Percentiles rank a stretch among this genome's conserved stretches.
Conservation (phyloP, 371 early-diverging fungal genomes). For the Apophysomyces variabilis region DNA sequence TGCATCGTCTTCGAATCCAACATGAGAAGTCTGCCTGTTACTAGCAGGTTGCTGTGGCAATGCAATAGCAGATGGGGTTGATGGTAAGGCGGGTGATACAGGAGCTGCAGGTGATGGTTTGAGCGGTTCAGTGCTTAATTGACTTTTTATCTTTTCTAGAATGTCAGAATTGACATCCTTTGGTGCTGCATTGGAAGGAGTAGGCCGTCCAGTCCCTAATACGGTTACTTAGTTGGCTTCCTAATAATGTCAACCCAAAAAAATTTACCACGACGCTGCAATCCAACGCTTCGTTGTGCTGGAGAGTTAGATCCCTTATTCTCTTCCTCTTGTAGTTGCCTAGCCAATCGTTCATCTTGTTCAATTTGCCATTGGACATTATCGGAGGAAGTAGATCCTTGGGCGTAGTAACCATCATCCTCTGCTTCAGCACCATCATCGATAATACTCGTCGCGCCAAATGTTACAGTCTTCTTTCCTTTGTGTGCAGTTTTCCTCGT, state of each 20-base stretch:
- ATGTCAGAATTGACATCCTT: constrained; percentile 33
- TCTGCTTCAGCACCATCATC: constrained; percentile 36
- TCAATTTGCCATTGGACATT: constrained; percentile 50
- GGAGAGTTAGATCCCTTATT: constrained; percentile 37
- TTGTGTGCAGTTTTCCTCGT: constrained; percentile 19
- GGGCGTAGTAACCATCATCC: neutral
- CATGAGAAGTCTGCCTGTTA: constrained; percentile 14
- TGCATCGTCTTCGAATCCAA: constrained; percentile 61
- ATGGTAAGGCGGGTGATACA: constrained; percentile 19
- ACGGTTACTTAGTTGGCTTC: neutral
- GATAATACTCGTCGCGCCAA: constrained; percentile 50
- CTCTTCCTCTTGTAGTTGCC: constrained; percentile 74
- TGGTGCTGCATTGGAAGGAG: constrained; percentile 45
- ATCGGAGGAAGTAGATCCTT: neutral
- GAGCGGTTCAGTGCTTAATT: constrained; percentile 32
- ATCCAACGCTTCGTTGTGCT: constrained; percentile 9
- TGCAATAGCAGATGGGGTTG: constrained; percentile 16
- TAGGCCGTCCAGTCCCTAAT: constrained; percentile 48
- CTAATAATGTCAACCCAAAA: constrained; percentile 16
- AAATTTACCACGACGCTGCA: constrained; percentile 43
- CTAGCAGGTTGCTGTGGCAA: constrained; percentile 6
- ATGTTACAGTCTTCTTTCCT: constrained; percentile 46
- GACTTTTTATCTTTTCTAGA: constrained; percentile 36
- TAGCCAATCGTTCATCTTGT: constrained; percentile 77
- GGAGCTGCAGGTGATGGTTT: constrained; percentile 33